Percentiles rank a stretch among this genome's conserved stretches.
These are phyloP conservation scores for Salix viminalis DNA, from an alignment of 345 rosid species.

Conservation along the genomic window DNA sequence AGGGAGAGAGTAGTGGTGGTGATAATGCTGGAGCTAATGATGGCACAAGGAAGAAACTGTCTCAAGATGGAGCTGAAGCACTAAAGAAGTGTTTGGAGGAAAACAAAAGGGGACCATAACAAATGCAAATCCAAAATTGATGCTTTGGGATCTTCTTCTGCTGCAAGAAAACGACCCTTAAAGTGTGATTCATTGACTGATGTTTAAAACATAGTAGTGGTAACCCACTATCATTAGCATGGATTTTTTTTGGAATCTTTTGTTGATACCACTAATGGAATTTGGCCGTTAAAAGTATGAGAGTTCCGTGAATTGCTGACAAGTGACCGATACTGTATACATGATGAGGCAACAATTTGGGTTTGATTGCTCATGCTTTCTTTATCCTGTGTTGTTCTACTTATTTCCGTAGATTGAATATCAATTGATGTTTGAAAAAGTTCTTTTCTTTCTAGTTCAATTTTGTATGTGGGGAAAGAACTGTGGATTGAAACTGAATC, in stretches of 20 bases:
- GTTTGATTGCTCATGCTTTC: neutral
- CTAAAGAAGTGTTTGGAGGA: slow-evolving; percentile 35
- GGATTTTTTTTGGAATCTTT: neutral
- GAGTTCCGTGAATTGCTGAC: neutral
- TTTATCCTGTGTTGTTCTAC: neutral
- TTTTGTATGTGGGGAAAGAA: neutral
- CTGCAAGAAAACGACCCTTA: slow-evolving; percentile 12
- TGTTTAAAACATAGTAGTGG: slow-evolving; percentile 21
- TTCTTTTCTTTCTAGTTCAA: neutral
- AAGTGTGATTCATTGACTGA: slow-evolving; percentile 33
- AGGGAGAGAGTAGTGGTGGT: slow-evolving; percentile 7
- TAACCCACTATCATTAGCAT: slow-evolving; percentile 1
- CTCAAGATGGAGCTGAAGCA: slow-evolving; percentile 21
- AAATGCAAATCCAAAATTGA: slow-evolving; percentile 40
- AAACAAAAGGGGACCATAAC: slow-evolving; percentile 30
- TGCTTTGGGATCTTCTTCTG: slow-evolving; percentile 24
- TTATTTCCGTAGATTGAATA: neutral
- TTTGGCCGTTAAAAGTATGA: neutral
- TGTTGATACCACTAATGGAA: neutral
- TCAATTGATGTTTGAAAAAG: neutral
- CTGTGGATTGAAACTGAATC: neutral
- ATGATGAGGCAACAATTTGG: neutral
- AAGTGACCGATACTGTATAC: neutral
- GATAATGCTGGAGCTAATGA: neutral
- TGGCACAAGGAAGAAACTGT: slow-evolving; percentile 10